These are phyloP conservation scores for Avena sativa DNA, from an alignment of 176 grass and related monocot species.

Conservation along the genomic window DNA sequence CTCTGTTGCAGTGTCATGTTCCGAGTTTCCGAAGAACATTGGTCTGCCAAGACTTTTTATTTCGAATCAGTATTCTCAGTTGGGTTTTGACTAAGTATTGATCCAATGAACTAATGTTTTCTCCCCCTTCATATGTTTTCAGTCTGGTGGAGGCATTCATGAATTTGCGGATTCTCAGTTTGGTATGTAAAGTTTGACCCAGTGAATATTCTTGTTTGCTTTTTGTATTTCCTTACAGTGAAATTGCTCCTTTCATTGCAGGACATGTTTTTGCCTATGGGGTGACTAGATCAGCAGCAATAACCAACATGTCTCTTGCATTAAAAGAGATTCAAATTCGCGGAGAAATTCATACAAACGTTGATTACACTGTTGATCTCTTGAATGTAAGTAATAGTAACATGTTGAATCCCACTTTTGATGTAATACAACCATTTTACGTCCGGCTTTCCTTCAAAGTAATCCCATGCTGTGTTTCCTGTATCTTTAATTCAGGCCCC, in stretches of 20 bases:
- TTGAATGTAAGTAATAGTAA: slow-evolving; percentile 73
- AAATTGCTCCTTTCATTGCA: slow-evolving; percentile 34
- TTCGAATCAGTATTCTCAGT: neutral
- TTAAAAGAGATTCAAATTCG: slow-evolving; percentile 98
- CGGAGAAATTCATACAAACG: slow-evolving; percentile 96
- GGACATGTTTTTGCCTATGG: slow-evolving; percentile 99
- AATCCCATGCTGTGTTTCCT: neutral
- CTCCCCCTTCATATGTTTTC: slow-evolving; percentile 35
- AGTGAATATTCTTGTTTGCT: slow-evolving; percentile 19
- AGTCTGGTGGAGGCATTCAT: slow-evolving; percentile 99
- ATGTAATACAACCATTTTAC: slow-evolving; percentile 14
- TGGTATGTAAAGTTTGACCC: slow-evolving; percentile 58
- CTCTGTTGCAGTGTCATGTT: slow-evolving; percentile 11
- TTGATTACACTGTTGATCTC: slow-evolving; percentile 99
- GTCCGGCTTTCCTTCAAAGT: slow-evolving; percentile 26
- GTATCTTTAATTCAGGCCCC: slow-evolving; percentile 56
- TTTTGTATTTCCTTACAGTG: slow-evolving; percentile 28
- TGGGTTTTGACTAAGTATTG: slow-evolving; percentile 17
- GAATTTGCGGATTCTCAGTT: slow-evolving; percentile 99
- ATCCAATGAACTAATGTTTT: slow-evolving; percentile 10
- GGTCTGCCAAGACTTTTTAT: neutral
- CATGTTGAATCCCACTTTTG: slow-evolving; percentile 27
- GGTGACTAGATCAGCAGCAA: slow-evolving; percentile 78
- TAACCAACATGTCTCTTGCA: slow-evolving; percentile 94
- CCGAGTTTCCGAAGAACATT: neutral